These are phyloP conservation scores for Fraxinus velutina DNA, from an alignment of 305 asterid species.

Conservation along the genomic window DNA sequence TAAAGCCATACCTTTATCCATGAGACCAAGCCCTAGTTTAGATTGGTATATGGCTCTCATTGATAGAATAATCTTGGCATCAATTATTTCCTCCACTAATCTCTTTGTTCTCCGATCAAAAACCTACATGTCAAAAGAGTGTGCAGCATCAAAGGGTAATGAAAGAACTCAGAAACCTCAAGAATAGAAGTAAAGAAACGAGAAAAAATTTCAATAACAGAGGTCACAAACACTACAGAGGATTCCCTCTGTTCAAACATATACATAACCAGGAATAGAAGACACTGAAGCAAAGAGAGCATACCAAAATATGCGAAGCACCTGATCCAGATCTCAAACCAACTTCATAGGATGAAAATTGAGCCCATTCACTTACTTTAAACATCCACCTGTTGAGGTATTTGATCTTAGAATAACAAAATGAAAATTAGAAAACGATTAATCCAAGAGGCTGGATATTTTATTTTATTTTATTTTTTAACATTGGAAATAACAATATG, in stretches of 20 bases:
- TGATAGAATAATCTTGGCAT: conserved; percentile 83
- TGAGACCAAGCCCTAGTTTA: conserved; percentile 85
- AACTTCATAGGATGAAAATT: conserved; percentile 85
- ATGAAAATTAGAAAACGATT: conserved; percentile 18
- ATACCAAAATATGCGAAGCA: conserved; percentile 92
- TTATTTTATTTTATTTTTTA: no score
- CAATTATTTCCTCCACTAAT: conserved; percentile 93
- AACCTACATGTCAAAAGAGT: conserved; percentile 47
- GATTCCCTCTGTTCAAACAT: conserved; percentile 2
- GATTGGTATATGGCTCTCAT: conserved; percentile 97
- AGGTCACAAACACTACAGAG: background rate
- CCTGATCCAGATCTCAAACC: conserved; percentile 94
- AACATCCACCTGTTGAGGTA: conserved; percentile 81
- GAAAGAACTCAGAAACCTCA: background rate
- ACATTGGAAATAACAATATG: background rate
- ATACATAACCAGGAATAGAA: background rate
- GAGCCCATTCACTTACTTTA: conserved; percentile 95
- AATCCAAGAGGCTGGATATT: no score
- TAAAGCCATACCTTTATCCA: conserved; percentile 74
- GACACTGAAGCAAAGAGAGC: conserved; percentile 11
- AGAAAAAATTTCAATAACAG: conserved; percentile 8
- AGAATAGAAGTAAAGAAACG: background rate
- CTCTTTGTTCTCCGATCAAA: conserved; percentile 84
- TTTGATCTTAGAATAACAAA: conserved; percentile 18
- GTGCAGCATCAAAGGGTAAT: conserved; percentile 1